Base-by-base conservation (phyloP, 306 rosid species). In the Lupinus albus region DNA sequence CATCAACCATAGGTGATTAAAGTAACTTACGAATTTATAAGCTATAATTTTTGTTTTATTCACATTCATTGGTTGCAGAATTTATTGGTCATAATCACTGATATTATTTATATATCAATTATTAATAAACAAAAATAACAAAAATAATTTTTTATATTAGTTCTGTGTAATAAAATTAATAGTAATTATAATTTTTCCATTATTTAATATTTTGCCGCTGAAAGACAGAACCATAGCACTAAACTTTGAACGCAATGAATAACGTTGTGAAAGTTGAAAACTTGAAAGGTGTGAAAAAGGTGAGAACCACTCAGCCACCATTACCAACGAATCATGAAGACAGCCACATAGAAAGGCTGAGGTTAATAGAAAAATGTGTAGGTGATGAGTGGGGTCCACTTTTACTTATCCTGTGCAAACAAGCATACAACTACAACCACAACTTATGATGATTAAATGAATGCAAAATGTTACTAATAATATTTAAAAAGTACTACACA, bases 321-420 rank as follows among this genome's bases (percentile, higher is more conserved):
- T 54, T 16, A 51, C 7, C 25, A 36, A 72, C 45, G 65, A 67
- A 69, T 73, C 67, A 74, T 56, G 7, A 70, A 50, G 70, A 53
- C 12, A 75, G 60, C 87, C 87, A 82, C 92, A 76, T 53, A 76
- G 38, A 77, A 76, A 81, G 81, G 78, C 25, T 42, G 78, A 71
- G 83, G 77, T 64, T 65, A 76, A 73, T 45, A 30, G 61, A 46
- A 55, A 68, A 6, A 7, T 11, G 53, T 17, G 61, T 21, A n/a
- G 81, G 76, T 83, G 80, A 67, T 67, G 18, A 68, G 78, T 70
- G 86, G 91, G 84, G 46, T 73, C 87, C 85, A 71, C 2, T 0
- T 61, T 80, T 71, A 44, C 80, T 73, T 73, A 70, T 67, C 86
- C 71, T 70, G 38, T 77, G 28, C 61, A 77, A 63, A 7, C 60